A percentile compares a stretch with the other conserved stretches of the same genome.
phyloP scores from a whole-genome alignment of 306 rosid species.

The Sesbania bispinosa region DNA sequence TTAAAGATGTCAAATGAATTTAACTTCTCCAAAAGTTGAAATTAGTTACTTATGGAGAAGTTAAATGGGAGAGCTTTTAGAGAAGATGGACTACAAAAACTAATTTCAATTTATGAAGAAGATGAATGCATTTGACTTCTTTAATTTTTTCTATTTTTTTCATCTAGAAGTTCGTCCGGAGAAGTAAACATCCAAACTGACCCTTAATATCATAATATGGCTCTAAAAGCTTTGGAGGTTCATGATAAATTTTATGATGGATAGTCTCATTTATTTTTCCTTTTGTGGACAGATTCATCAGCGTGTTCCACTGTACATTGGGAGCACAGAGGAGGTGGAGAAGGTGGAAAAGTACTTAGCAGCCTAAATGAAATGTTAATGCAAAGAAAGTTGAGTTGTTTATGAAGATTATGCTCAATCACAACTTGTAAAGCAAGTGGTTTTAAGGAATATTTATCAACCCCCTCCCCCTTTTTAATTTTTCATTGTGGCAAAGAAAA shows the following conservation, averaged over 20 bases:
- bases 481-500: constrained; percentile 1
- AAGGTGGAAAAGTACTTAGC: constrained; percentile 87
- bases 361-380: constrained; percentile 43
- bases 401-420: constrained; percentile 20
- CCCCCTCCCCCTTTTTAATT: neutral
- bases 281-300: constrained; percentile 75
- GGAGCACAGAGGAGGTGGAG: constrained; percentile 87
- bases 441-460: constrained; percentile 12
- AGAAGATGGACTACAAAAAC: no score
- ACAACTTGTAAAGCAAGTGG: constrained; percentile 11
- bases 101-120: no score
- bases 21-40: no score
- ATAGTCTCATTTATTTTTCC: neutral
- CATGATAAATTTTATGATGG: neutral
- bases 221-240: neutral
- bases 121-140: no score
- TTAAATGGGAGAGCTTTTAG: no score
- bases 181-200: no score
- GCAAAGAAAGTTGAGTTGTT: constrained; percentile 20
- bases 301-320: constrained; percentile 89
- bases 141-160: no score
- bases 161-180: no score
- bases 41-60: no score
- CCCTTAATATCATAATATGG: neutral
- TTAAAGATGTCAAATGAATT: no score